These are phyloP conservation scores for Oleoguttula mirabilis DNA, from an alignment of 495 filamentous ascomycete species.

Conservation along the genomic window DNA sequence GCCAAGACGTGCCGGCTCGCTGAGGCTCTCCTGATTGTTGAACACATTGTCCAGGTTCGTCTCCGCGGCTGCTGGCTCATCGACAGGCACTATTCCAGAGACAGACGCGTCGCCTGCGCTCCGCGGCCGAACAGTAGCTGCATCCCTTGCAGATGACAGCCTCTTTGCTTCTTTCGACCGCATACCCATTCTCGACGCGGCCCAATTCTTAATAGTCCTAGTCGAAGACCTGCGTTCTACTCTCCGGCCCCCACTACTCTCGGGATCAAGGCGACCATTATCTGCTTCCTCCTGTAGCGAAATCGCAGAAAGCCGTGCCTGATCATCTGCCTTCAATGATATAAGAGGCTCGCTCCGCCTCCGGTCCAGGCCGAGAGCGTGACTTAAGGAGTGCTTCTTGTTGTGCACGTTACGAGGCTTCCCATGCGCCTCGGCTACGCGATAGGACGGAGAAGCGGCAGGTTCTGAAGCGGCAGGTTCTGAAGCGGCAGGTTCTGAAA, in stretches of 20 bases:
- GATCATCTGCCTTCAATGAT: neutral
- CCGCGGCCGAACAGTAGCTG: neutral
- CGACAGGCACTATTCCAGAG: slow-evolving; percentile 8
- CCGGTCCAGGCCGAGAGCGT: slow-evolving; percentile 37
- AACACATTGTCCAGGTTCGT: slow-evolving; percentile 19
- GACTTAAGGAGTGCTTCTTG: slow-evolving; percentile 39
- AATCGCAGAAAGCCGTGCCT: slow-evolving; percentile 5
- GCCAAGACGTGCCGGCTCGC: neutral
- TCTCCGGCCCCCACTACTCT: neutral
- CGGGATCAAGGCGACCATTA: neutral
- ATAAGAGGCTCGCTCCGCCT: slow-evolving; percentile 27
- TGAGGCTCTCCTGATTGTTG: neutral
- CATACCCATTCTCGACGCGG: slow-evolving; percentile 10
- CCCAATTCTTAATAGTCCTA: slow-evolving; percentile 14
- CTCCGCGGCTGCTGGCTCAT: slow-evolving; percentile 7
- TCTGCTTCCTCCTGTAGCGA: slow-evolving; percentile 14
- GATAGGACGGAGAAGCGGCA: no score
- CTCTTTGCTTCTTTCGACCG: slow-evolving; percentile 6
- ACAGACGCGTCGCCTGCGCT: slow-evolving; percentile 5
- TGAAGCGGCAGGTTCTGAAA: slow-evolving; percentile 5
- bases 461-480: no score
- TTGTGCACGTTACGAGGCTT: slow-evolving; percentile 35
- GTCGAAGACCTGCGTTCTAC: slow-evolving; percentile 5
- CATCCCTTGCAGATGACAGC: neutral
- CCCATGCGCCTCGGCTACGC: no score